Base-by-base conservation (phyloP, 139 green algal species). In the Chlorella sp. region DNA sequence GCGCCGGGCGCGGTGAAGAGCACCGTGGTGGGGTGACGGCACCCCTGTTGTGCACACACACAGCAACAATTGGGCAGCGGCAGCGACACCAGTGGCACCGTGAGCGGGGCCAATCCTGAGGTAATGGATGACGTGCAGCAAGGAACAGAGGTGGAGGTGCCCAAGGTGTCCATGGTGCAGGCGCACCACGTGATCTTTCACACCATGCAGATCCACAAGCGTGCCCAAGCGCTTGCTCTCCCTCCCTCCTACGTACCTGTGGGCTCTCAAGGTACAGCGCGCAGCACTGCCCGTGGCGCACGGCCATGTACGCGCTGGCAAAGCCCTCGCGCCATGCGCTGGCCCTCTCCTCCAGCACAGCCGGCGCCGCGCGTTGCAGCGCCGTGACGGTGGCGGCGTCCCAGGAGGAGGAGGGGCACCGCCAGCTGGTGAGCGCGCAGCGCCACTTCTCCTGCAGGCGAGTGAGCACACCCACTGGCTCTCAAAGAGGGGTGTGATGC, bases 1-100 rank as follows among this genome's bases (percentile, higher is more conserved):
- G 87, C 50, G n/a, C 83, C 82, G 1, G 78, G 72, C 3, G 74
- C 73, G 0, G 75, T 69, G 71, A 92, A 92, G 29, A 89, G 75
- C 0, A 69, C 78, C 3, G 72, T 75, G 49, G 74, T 83, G 5
- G 78, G 79, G 29, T 76, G 71, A 23, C 73, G 72, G n/a, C 42
- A 55, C 31, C 67, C 69, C 77, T 83, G 79, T 60, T n/a, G n/a
- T n/a, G n/a, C n/a, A n/a, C n/a, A n/a, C n/a, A n/a, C n/a, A n/a
- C n/a, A n/a, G n/a, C n/a, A n/a, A n/a, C n/a, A n/a, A n/a, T n/a
- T n/a, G n/a, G n/a, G n/a, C n/a, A n/a, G n/a, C n/a, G n/a, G n/a
- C n/a, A n/a, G n/a, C n/a, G n/a, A n/a, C n/a, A n/a, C n/a, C n/a
- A n/a, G n/a, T n/a, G n/a, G n/a, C n/a, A n/a, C n/a, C n/a, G n/a